A percentile compares a stretch with the other conserved stretches of the same genome.
Evolutionary conservation across 352 stramenopile genomes (phyloP).

Genomic region (Pythium pyrilobum): DNA sequence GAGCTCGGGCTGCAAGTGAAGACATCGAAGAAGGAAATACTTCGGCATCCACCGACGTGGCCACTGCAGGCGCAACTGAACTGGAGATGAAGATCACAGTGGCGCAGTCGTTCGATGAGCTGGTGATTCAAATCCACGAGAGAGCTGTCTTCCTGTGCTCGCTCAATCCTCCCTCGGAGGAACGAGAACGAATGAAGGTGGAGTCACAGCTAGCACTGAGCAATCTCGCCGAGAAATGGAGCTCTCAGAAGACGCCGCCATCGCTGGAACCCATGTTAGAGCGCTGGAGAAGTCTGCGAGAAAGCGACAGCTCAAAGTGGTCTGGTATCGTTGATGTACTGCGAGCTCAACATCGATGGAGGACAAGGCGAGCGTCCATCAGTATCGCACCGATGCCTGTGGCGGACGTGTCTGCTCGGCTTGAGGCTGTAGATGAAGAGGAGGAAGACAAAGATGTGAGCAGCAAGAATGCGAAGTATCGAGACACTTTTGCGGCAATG

Average conservation of each 20-base stretch:
- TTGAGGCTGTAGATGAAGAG: slow-evolving; percentile 23
- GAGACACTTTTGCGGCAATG: slow-evolving; percentile 63
- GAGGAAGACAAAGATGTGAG: slow-evolving; percentile 10
- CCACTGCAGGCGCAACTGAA: slow-evolving; percentile 1
- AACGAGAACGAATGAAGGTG: slow-evolving; percentile 47
- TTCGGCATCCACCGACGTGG: background rate
- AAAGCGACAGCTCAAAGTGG: slow-evolving; percentile 82
- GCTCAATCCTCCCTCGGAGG: slow-evolving; percentile 67
- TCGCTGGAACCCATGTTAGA: slow-evolving; percentile 85
- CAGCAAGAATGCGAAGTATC: slow-evolving; percentile 42
- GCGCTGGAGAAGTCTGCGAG: slow-evolving; percentile 68
- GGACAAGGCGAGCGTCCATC: slow-evolving; percentile 47
- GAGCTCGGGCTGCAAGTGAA: slow-evolving; percentile 50
- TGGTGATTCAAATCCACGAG: slow-evolving; percentile 60
- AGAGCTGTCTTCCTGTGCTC: slow-evolving; percentile 71
- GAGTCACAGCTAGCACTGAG: slow-evolving; percentile 73
- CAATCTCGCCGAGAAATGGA: slow-evolving; percentile 86
- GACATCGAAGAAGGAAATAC: background rate
- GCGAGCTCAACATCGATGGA: slow-evolving; percentile 66
- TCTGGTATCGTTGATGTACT: slow-evolving; percentile 80
- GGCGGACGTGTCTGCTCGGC: background rate
- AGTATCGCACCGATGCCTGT: background rate
- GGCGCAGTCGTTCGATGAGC: slow-evolving; percentile 61
- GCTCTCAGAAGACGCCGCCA: slow-evolving; percentile 69
- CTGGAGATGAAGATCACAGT: slow-evolving; percentile 58